These are phyloP conservation scores for Leccinum variicolor DNA, from an alignment of 768 basidiomycete species.

Conservation along the genomic window DNA sequence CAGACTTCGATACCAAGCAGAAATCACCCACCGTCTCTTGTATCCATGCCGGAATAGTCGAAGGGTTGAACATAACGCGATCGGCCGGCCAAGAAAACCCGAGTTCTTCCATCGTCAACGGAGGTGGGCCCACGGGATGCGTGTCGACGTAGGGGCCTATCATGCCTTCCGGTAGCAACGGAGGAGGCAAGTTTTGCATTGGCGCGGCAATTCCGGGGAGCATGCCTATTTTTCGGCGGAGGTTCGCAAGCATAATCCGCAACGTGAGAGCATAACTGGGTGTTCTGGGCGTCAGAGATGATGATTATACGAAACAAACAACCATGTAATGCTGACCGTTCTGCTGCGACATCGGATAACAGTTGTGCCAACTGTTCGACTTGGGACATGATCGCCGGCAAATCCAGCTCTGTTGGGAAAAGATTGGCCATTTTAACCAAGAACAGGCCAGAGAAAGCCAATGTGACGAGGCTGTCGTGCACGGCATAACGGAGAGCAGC, in stretches of 20 bases:
- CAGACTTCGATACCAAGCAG: neutral
- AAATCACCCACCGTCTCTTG: conserved; percentile 72
- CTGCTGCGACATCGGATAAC: conserved; percentile 89
- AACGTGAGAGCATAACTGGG: conserved; percentile 82
- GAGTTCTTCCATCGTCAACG: conserved; percentile 83
- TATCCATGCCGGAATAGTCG: conserved; percentile 85
- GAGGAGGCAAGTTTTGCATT: conserved; percentile 49
- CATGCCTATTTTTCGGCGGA: conserved; percentile 83
- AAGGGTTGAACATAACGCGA: conserved; percentile 67
- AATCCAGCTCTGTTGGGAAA: conserved; percentile 82
- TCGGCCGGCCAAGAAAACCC: conserved; percentile 72
- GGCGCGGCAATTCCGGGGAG: conserved; percentile 46
- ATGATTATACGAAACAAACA: neutral
- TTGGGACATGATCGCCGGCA: conserved; percentile 71
- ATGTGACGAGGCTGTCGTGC: conserved; percentile 88
- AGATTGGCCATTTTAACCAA: conserved; percentile 92
- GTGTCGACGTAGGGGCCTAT: conserved; percentile 53
- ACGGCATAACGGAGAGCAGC: conserved; percentile 91
- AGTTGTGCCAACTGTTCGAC: conserved; percentile 90
- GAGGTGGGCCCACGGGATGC: conserved; percentile 47
- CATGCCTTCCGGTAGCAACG: conserved; percentile 55
- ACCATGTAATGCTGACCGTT: conserved; percentile 50
- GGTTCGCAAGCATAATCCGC: conserved; percentile 89
- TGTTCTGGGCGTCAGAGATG: conserved; percentile 8
- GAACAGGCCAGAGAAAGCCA: conserved; percentile 89